These are phyloP conservation scores for Salvia rosmarinus DNA, from an alignment of 257 asterid species.

Conservation along the genomic window DNA sequence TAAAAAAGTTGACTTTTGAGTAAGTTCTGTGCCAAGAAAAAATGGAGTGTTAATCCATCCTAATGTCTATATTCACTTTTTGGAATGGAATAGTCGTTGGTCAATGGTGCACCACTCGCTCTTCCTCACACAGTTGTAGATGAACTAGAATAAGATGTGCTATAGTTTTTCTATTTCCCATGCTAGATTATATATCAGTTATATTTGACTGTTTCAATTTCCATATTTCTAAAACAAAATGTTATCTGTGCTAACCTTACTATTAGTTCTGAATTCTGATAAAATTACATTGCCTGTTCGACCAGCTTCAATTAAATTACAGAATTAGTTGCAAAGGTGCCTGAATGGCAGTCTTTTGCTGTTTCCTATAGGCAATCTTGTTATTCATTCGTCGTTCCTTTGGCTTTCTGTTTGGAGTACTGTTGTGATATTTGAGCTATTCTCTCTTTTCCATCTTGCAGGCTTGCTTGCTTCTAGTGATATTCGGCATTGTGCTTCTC, in stretches of 20 bases:
- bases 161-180: not conserved
- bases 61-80: not conserved
- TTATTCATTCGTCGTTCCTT: not conserved
- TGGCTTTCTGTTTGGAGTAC: not conserved
- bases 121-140: not conserved
- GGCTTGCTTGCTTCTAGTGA: slow-evolving; percentile 86
- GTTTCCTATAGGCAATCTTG: not conserved
- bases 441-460: slow-evolving; percentile 39
- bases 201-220: not conserved
- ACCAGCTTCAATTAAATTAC: not conserved
- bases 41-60: too few relatives aligned
- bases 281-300: not conserved
- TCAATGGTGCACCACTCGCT: not conserved
- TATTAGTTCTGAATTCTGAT: not conserved
- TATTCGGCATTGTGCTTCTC: slow-evolving; percentile 76
- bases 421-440: not conserved
- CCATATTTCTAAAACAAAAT: not conserved
- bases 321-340: not conserved
- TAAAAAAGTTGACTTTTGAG: not conserved
- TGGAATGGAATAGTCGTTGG: not conserved
- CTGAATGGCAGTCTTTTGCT: not conserved
- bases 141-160: not conserved
- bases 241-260: not conserved
- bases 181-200: not conserved
- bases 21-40: not conserved